Evolutionary conservation across 768 basidiomycete genomes (phyloP).

Genomic region (Chalciporus chontae): DNA sequence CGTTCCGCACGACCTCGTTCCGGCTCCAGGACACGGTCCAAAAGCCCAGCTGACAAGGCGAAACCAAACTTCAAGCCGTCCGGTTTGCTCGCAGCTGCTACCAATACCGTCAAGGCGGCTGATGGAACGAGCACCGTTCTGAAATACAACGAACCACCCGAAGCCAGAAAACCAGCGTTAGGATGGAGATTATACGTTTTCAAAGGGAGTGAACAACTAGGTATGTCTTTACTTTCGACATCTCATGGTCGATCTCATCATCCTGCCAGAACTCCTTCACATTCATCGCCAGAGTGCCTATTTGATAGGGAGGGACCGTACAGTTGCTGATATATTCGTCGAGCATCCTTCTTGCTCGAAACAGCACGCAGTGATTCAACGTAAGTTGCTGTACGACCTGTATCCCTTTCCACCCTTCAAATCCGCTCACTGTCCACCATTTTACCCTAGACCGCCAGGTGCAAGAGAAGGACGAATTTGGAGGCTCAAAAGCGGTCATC

Average conservation of each 20-base stretch:
- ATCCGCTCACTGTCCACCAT: conserved; percentile 1
- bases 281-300: conserved; percentile 94
- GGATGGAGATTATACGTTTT: conserved; percentile 98
- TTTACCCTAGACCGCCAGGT: conserved; percentile 67
- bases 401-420: background rate
- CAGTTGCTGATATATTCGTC: conserved; percentile 81
- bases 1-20: conserved; percentile 36
- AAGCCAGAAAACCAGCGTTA: conserved; percentile 85
- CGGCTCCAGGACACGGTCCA: conserved; percentile 41
- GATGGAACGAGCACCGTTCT: conserved; percentile 81
- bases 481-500: conserved; percentile 66
- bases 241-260: background rate
- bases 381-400: conserved; percentile 37
- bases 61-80: conserved; percentile 91
- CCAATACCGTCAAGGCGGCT: conserved; percentile 77
- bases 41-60: conserved; percentile 50
- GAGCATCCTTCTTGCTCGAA: conserved; percentile 98
- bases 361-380: conserved; percentile 96
- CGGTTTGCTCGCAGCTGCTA: conserved; percentile 92
- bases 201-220: conserved; percentile 89
- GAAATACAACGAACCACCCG: conserved; percentile 98
- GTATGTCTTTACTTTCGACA: conserved; percentile 45
- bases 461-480: conserved; percentile 84
- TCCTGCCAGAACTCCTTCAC: conserved; percentile 72
- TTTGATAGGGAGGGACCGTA: conserved; percentile 83